Evolutionary conservation across 2,329 filamentous ascomycete species (phyloP).

Genomic region (Dryadomyces sulphureus): DNA sequence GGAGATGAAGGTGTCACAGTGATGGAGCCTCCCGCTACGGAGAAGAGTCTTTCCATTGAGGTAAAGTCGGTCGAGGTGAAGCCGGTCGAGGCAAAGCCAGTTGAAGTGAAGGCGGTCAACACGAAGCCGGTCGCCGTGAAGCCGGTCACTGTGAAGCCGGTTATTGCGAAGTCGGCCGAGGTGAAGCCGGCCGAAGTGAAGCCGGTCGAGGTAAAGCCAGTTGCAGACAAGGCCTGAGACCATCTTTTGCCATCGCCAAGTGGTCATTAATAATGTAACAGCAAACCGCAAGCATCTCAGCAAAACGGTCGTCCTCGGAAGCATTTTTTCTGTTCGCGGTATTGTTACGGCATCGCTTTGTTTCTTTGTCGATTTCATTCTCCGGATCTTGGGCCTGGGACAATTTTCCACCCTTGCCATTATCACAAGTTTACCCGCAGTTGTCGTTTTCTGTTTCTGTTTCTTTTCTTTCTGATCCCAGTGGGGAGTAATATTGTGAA

Average conservation of each 20-base stretch:
- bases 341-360: neutral
- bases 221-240: too few relatives aligned
- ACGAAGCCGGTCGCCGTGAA: too few relatives aligned
- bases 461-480: neutral
- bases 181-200: too few relatives aligned
- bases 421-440: neutral
- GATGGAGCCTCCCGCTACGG: slow-evolving; percentile 29
- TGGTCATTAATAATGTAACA: too few relatives aligned
- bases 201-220: too few relatives aligned
- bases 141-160: too few relatives aligned
- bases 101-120: neutral
- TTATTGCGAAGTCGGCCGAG: too few relatives aligned
- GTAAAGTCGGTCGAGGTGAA: too few relatives aligned
- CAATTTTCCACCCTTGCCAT: neutral
- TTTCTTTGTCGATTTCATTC: neutral
- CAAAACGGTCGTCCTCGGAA: neutral
- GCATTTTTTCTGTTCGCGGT: neutral
- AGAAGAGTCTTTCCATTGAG: neutral
- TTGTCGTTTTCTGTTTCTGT: too few relatives aligned
- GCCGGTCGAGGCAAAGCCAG: neutral
- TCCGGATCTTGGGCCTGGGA: neutral
- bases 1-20: slow-evolving; percentile 41
- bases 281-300: too few relatives aligned
- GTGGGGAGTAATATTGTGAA: neutral
- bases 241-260: too few relatives aligned